These are phyloP conservation scores for Boletellus ananiceps DNA, from an alignment of 768 basidiomycete genomes.

Conservation along the genomic window DNA sequence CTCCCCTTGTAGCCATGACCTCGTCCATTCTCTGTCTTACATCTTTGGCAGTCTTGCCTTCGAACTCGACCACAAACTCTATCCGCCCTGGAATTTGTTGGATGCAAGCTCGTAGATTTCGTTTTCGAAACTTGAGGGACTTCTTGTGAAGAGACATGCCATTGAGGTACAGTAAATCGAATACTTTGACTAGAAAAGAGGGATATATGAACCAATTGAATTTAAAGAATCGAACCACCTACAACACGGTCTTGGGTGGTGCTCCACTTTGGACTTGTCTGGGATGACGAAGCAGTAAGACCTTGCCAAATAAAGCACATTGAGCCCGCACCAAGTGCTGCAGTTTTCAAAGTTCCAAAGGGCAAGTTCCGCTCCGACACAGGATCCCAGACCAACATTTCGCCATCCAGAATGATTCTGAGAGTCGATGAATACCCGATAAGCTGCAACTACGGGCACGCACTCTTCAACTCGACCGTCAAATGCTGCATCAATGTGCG, in stretches of 20 bases:
- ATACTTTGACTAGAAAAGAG: constrained; percentile 80
- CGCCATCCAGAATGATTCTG: constrained; percentile 93
- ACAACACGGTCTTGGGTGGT: constrained; percentile 90
- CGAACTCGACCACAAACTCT: constrained; percentile 69
- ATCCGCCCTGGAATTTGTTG: constrained; percentile 71
- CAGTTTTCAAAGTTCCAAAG: constrained; percentile 92
- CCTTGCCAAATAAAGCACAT: neutral
- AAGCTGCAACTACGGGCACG: constrained; percentile 23
- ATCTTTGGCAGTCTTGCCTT: constrained; percentile 76
- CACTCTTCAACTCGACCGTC: constrained; percentile 77
- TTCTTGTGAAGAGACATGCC: constrained; percentile 72
- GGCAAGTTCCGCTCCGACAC: constrained; percentile 81
- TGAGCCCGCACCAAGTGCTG: constrained; percentile 65
- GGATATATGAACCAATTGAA: neutral
- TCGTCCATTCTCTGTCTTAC: constrained; percentile 77
- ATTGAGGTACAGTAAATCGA: constrained; percentile 89
- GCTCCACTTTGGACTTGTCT: constrained; percentile 70
- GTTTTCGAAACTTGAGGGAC: constrained; percentile 72
- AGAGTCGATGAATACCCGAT: constrained; percentile 5
- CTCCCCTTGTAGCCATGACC: constrained; percentile 80
- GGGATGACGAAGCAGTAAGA: neutral
- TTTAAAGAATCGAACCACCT: constrained; percentile 27
- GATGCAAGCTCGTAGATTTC: constrained; percentile 65
- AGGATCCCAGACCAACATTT: constrained; percentile 99
- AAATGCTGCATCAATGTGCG: constrained; percentile 74